Evolutionary conservation across 2,329 filamentous ascomycete species (phyloP).

Genomic region (Curvularia hawaiiensis): DNA sequence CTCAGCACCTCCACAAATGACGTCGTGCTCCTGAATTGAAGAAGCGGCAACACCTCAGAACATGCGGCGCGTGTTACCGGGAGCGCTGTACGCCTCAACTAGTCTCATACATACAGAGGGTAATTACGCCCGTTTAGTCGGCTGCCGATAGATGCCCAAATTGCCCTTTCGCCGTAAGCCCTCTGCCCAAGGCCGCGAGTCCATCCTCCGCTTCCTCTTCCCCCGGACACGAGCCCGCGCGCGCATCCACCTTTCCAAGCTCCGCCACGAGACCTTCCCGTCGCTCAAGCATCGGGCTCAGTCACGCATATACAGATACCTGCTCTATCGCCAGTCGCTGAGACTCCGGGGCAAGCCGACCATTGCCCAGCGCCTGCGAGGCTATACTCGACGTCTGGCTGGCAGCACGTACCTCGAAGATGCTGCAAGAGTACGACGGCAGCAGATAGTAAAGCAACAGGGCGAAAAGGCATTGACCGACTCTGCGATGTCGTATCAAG

Average conservation of each 20-base stretch:
- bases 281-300: constrained; percentile 73
- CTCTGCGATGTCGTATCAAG: constrained; percentile 39
- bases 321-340: constrained; percentile 65
- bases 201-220: constrained; percentile 69
- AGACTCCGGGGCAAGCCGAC: constrained; percentile 37
- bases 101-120: constrained; percentile 11
- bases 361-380: constrained; percentile 40
- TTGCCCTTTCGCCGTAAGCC: constrained; percentile 39
- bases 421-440: constrained; percentile 38
- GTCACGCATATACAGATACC: constrained; percentile 75
- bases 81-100: constrained; percentile 12
- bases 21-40: constrained; percentile 18
- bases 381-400: constrained; percentile 39
- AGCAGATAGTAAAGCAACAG: constrained; percentile 38
- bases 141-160: constrained; percentile 41
- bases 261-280: constrained; percentile 78
- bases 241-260: constrained; percentile 68
- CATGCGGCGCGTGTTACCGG: constrained; percentile 7
- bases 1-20: constrained; percentile 20
- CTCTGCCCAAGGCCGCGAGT: constrained; percentile 37
- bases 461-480: constrained; percentile 29
- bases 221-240: constrained; percentile 67
- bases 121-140: constrained; percentile 16
- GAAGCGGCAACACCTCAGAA: constrained; percentile 15
- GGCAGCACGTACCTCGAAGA: constrained; percentile 39